These are phyloP conservation scores for Pleurostoma richardsiae DNA, from an alignment of 2,329 filamentous ascomycete species.

Conservation along the genomic window DNA sequence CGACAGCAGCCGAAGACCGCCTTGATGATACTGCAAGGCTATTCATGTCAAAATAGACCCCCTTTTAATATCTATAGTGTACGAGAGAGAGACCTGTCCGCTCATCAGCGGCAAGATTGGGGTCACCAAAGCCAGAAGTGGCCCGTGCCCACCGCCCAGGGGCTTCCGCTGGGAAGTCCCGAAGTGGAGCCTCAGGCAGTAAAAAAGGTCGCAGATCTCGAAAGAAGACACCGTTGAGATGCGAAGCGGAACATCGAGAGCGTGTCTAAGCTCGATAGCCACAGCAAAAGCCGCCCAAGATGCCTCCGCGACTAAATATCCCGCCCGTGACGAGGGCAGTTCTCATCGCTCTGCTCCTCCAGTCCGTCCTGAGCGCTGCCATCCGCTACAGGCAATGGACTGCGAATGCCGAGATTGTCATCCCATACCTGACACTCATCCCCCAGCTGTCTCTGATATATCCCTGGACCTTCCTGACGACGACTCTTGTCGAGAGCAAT, in stretches of 20 bases:
- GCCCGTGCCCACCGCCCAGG: background rate
- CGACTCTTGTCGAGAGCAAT: conserved; percentile 89
- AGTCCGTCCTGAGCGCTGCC: conserved; percentile 78
- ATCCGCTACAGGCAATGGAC: conserved; percentile 70
- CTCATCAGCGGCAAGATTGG: background rate
- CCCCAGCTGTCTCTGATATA: conserved; percentile 80
- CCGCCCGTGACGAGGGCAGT: conserved; percentile 84
- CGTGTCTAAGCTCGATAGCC: background rate
- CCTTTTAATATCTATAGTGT: background rate
- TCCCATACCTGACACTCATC: conserved; percentile 84
- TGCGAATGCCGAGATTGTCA: conserved; percentile 58
- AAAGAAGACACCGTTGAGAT: background rate
- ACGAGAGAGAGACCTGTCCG: background rate
- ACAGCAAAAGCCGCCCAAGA: conserved; percentile 28
- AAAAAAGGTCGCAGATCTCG: background rate
- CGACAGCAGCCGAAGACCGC: background rate
- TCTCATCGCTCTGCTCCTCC: conserved; percentile 66
- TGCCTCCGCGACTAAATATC: conserved; percentile 84
- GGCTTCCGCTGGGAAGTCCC: background rate
- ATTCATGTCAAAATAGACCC: background rate
- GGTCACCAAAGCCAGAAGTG: background rate
- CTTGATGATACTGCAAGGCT: background rate
- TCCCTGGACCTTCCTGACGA: conserved; percentile 87
- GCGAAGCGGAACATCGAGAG: background rate
- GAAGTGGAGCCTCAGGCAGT: background rate